A percentile compares a stretch with the other conserved stretches of the same genome.
These are phyloP conservation scores for Neophaeococcomyces aloes DNA, from an alignment of 2,329 filamentous ascomycete genomes.

Conservation along the genomic window DNA sequence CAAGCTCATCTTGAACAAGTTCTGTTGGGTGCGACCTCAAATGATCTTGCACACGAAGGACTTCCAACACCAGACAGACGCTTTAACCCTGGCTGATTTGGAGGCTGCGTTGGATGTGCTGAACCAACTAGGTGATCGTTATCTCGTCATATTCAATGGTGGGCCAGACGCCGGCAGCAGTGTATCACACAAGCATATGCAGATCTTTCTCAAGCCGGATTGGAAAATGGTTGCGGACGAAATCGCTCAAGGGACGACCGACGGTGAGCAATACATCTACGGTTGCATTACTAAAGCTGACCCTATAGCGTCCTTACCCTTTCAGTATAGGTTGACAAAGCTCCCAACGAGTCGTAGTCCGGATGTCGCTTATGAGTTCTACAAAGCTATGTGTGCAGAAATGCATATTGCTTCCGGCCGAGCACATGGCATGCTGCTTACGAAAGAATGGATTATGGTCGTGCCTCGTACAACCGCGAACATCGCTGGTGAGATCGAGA, in stretches of 20 bases:
- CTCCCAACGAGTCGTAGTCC: background rate
- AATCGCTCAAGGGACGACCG: background rate
- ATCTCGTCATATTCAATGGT: conserved; percentile 35
- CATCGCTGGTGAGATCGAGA: conserved; percentile 32
- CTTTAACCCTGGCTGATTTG: conserved; percentile 13
- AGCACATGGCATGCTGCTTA: conserved; percentile 40
- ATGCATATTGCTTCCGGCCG: conserved; percentile 1
- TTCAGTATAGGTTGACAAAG: background rate
- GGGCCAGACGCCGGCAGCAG: conserved; percentile 34
- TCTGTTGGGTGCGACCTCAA: conserved; percentile 18
- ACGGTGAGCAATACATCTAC: background rate
- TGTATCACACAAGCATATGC: conserved; percentile 37
- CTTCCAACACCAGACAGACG: conserved; percentile 17
- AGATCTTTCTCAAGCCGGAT: conserved; percentile 28
- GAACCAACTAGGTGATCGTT: background rate
- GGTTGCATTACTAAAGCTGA: background rate
- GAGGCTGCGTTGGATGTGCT: conserved; percentile 14
- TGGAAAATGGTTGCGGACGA: conserved; percentile 4
- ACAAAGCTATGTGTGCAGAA: conserved; percentile 1
- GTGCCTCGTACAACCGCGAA: conserved; percentile 33
- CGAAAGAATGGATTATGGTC: conserved; percentile 37
- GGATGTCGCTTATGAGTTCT: background rate
- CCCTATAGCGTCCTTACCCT: background rate
- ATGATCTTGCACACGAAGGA: conserved; percentile 19
- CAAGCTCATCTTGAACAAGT: conserved; percentile 20